Conservation (phyloP, 225 moss, liverwort and hornwort species). For the Sphagnum contortum region DNA sequence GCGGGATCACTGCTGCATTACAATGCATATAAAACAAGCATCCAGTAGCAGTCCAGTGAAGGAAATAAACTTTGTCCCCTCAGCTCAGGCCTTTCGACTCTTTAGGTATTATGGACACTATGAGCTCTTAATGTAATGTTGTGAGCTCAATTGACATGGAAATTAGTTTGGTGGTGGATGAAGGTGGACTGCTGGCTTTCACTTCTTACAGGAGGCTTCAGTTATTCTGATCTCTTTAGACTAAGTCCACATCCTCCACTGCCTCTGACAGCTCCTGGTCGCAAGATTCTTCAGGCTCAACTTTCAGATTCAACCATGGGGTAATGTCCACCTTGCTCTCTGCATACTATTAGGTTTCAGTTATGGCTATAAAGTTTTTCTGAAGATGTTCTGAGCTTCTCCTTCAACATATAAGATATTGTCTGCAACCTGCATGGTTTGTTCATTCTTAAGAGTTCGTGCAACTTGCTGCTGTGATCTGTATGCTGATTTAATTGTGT, state of each 20-base stretch:
- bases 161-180: conserved; percentile 4
- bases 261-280: conserved; percentile 26
- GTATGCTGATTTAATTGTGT: conserved; percentile 1
- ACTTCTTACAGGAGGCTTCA: conserved; percentile 57
- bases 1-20: no score
- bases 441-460: background rate
- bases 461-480: background rate
- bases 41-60: no score
- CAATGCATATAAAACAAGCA: no score
- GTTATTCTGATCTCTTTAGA: conserved; percentile 45
- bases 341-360: background rate
- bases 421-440: background rate
- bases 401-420: background rate
- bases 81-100: no score
- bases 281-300: conserved; percentile 39
- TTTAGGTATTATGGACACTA: no score
- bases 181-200: conserved; percentile 92
- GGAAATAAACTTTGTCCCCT: no score
- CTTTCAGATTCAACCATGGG: conserved; percentile 45
- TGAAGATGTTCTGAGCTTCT: no score
- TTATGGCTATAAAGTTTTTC: background rate
- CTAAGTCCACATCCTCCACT: conserved; percentile 25
- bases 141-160: background rate
- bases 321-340: conserved; percentile 2
- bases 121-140: no score